These are phyloP conservation scores for Didymella sp. DNA, from an alignment of 2,329 filamentous ascomycete species.

Conservation along the genomic window DNA sequence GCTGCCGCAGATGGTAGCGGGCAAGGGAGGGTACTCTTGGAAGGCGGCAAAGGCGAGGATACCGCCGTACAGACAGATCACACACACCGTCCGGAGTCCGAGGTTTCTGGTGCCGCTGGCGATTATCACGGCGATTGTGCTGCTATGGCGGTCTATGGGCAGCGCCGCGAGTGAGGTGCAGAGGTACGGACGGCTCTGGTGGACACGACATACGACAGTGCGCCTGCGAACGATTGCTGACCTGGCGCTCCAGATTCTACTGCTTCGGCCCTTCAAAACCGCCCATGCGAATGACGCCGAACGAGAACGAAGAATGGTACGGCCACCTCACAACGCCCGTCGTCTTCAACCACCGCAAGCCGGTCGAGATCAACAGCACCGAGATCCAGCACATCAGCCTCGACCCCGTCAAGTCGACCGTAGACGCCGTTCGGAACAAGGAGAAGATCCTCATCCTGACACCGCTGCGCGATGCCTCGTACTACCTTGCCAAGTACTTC, in stretches of 20 bases:
- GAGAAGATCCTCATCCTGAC: slow-evolving; percentile 92
- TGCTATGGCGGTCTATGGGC: slow-evolving; percentile 88
- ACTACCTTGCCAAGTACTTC: slow-evolving; percentile 86
- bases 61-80: slow-evolving; percentile 73
- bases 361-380: slow-evolving; percentile 81
- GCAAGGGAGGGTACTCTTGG: slow-evolving; percentile 73
- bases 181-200: slow-evolving; percentile 65
- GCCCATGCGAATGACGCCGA: slow-evolving; percentile 93
- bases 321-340: slow-evolving; percentile 90
- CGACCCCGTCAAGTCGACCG: slow-evolving; percentile 82
- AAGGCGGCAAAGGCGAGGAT: slow-evolving; percentile 83
- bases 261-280: slow-evolving; percentile 95
- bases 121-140: slow-evolving; percentile 71
- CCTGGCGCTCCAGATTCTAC: slow-evolving; percentile 74
- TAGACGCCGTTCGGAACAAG: slow-evolving; percentile 77
- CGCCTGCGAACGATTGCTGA: slow-evolving; percentile 26
- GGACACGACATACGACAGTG: neutral
- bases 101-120: slow-evolving; percentile 78
- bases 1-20: slow-evolving; percentile 76
- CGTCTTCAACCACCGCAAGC: slow-evolving; percentile 92
- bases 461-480: slow-evolving; percentile 86
- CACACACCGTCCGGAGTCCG: slow-evolving; percentile 72
- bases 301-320: slow-evolving; percentile 90
- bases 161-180: slow-evolving; percentile 86
- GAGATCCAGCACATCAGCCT: slow-evolving; percentile 83